Evolutionary conservation across 2,329 filamentous ascomycete species (phyloP), one percentile per base, ranked within the genome.

Genomic region (Colletotrichum agaves): DNA sequence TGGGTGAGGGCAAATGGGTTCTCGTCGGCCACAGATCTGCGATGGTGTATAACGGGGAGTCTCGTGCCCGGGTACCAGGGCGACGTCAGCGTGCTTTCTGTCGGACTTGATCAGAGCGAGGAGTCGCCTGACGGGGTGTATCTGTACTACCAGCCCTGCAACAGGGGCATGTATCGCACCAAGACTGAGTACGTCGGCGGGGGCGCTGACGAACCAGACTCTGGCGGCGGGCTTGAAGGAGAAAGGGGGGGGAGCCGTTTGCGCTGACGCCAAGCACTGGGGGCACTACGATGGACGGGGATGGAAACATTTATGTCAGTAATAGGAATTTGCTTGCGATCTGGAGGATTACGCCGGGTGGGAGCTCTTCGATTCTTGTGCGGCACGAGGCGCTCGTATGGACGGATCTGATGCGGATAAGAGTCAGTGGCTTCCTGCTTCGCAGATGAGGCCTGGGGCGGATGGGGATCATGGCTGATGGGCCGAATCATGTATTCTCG

Each of bases 121-220:
- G 60, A 56, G 23, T 56, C 60, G 4, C 49, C 60, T 6, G 60
- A 56, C n/a, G 60, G 49, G 5, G 19, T 56, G n/a, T 62, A 39
- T 8, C 60, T 62, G 4, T 62, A 62, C 49, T 62, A 62, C 12
- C 60, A 62, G 41, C 60, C 60, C 27, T 62, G 49, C 50, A 62
- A 62, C 19, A 49, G 60, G 8, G 60, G 60, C 15, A 62, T 62
- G 60, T 62, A 62, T 15, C 60, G 60, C 15, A 37, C 56, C 50
- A 39, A 62, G 41, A 62, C 49, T 3, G 33, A 55, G 15, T 62
- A 47, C 19, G 60, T 62, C 17, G 23, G 56, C 27, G 60, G 49
- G 49, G n/a, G 39, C 50, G 13, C 15, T 62, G 41, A 56, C 60
- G 39, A 62, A 62, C 39, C 12, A 27, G 31, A 56, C 60, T 2